Percentiles rank a stretch among this genome's conserved stretches.
Evolutionary conservation across 257 asterid genomes (phyloP).

Genomic region (Solanum appendiculatum): DNA sequence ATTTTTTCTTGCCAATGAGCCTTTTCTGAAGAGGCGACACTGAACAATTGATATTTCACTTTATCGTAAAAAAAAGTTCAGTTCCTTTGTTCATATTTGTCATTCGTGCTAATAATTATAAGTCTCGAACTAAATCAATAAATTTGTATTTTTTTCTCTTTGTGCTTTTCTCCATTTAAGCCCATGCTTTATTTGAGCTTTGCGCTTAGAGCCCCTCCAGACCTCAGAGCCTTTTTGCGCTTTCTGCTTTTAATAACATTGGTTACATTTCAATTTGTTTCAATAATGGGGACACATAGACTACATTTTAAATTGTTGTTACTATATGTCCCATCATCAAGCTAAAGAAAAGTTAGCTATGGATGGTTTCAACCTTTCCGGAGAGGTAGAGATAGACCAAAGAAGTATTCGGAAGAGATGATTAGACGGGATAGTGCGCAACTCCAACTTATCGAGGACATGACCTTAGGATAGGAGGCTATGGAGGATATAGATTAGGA

Average conservation of each 20-base stretch:
- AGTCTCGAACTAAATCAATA: background rate
- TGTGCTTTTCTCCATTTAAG: background rate
- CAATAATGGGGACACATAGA: background rate
- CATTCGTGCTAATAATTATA: background rate
- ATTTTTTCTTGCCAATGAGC: background rate
- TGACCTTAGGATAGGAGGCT: background rate
- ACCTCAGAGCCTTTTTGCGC: background rate
- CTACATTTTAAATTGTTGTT: background rate
- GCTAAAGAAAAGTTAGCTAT: background rate
- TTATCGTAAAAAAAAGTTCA: too few relatives aligned
- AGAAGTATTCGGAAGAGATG: background rate
- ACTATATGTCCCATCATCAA: background rate
- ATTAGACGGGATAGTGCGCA: background rate
- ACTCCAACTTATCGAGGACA: background rate
- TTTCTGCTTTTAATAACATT: background rate
- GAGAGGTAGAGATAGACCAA: background rate
- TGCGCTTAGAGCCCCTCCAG: background rate
- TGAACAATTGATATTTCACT: background rate
- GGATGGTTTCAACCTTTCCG: background rate
- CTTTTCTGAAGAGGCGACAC: background rate
- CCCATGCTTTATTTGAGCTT: background rate
- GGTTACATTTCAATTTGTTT: background rate
- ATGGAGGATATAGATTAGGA: background rate
- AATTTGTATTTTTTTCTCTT: background rate
- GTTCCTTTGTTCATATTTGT: background rate